Base-by-base conservation (phyloP, 768 basidiomycete species). In the Mrakia gelida region DNA sequence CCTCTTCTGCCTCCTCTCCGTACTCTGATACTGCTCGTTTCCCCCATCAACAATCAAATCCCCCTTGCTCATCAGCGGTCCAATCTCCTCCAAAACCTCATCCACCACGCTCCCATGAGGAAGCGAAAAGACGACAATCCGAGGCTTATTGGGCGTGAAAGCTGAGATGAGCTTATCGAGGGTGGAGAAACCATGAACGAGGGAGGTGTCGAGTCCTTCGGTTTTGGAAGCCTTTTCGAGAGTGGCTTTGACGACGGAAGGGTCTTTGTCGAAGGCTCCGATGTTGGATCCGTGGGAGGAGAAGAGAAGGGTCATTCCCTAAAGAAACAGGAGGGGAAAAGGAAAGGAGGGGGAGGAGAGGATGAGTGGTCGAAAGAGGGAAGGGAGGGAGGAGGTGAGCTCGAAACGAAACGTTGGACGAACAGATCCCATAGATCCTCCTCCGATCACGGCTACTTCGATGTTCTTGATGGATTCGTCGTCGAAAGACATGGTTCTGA, bases 21-120 rank as follows among this genome's bases (percentile, higher is more conserved):
- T 84, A 30, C 81, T 79, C 63, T 80, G 79, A 74, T 79, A 85
- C 82, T 82, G 83, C 79, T 85, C 84, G 74, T 85, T 85, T 1
- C 83, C 84, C 6, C 83, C 82, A 73, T 85, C 84, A 21, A 85
- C 38, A 13, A 70, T 43, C 72, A 56, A 32, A 80, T 85, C 84
- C 2, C 82, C 84, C 71, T 82, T 76, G 23, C 79, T 78, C 18
- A 84, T 63, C 18, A 82, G 59, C 21, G 82, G 82, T 3, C 82
- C 67, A 34, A 85, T 73, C 65, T 84, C 79, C 2, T 82, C 80
- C 67, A 81, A 32, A 49, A 84, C 80, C 13, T 76, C 80, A 78
- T 85, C 84, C 26, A 83, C 83, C 0, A 81, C 67, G 45, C 80
- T 75, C 0, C 84, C 84, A 34, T 85, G 84, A 7, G 83, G 84